These are phyloP conservation scores for Macrolepiota albuminosa DNA, from an alignment of 768 basidiomycete species.

Conservation along the genomic window DNA sequence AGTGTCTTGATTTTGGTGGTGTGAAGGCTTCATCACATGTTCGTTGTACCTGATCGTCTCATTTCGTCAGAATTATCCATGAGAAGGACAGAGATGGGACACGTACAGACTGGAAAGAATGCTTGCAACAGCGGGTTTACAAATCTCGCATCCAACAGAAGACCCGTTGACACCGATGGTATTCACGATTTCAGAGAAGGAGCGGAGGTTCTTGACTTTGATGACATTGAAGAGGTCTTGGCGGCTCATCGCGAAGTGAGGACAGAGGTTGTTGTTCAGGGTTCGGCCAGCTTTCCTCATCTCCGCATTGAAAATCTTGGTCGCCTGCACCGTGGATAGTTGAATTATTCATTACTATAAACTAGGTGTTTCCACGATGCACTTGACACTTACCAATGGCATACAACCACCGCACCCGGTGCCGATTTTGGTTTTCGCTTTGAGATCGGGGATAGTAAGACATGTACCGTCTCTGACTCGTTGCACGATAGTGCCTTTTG, in stretches of 20 bases:
- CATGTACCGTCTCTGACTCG: slow-evolving; percentile 47
- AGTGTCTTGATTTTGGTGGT: slow-evolving; percentile 69
- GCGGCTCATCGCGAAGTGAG: slow-evolving; percentile 61
- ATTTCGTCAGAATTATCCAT: neutral
- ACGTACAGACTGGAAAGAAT: slow-evolving; percentile 36
- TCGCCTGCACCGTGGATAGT: slow-evolving; percentile 4
- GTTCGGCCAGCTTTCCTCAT: slow-evolving; percentile 64
- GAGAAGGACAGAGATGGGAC: neutral
- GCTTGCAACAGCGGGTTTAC: slow-evolving; percentile 64
- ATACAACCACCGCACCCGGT: slow-evolving; percentile 74
- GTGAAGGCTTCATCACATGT: slow-evolving; percentile 54
- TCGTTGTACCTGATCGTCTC: slow-evolving; percentile 46
- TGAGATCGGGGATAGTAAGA: slow-evolving; percentile 46
- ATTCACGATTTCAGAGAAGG: slow-evolving; percentile 51
- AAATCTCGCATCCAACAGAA: slow-evolving; percentile 66
- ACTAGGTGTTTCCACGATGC: neutral
- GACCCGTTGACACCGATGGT: slow-evolving; percentile 40
- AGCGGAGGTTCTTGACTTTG: slow-evolving; percentile 55
- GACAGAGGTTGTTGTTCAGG: slow-evolving; percentile 56
- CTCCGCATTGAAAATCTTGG: slow-evolving; percentile 44
- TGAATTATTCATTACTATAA: neutral
- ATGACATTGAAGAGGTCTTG: slow-evolving; percentile 64
- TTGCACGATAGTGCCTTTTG: slow-evolving; percentile 50
- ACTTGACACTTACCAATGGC: slow-evolving; percentile 38
- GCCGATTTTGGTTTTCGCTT: slow-evolving; percentile 63